phyloP scores from a whole-genome alignment of 169 alveolate species.

The Plasmodium gaboni region DNA sequence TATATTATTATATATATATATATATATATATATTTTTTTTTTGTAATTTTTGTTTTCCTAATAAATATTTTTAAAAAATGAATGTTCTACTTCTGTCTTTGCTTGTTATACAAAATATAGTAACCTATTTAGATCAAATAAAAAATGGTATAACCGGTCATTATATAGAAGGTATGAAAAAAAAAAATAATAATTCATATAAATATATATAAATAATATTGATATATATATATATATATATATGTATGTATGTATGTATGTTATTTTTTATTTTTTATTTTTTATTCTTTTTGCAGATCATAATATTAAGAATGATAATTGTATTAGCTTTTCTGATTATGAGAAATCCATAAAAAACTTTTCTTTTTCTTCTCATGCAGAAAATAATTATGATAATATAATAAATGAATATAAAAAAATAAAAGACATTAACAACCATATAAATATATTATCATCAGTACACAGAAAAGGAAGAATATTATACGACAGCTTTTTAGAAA shows the following conservation, averaged over 20 bases:
- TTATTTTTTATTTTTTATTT: not conserved
- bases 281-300: no score
- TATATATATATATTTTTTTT: not conserved
- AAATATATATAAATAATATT: not conserved
- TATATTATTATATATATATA: not conserved
- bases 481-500: not conserved
- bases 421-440: no score
- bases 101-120: slow-evolving; percentile 35
- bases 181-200: not conserved
- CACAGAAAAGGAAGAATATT: no score
- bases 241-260: not conserved
- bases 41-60: slow-evolving; percentile 12
- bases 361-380: no score
- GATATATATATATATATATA: not conserved
- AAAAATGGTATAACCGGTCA: slow-evolving; percentile 38
- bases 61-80: slow-evolving; percentile 21
- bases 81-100: slow-evolving; percentile 54
- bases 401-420: no score
- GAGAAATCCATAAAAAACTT: no score
- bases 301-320: no score
- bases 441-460: no score
- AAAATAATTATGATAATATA: no score
- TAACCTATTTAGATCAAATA: slow-evolving; percentile 29
- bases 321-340: no score
- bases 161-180: slow-evolving; percentile 15